Evolutionary conservation across 208 protist species (phyloP), one percentile per base, ranked within the genome.

Genomic region (Trypanosoma lewisi): DNA sequence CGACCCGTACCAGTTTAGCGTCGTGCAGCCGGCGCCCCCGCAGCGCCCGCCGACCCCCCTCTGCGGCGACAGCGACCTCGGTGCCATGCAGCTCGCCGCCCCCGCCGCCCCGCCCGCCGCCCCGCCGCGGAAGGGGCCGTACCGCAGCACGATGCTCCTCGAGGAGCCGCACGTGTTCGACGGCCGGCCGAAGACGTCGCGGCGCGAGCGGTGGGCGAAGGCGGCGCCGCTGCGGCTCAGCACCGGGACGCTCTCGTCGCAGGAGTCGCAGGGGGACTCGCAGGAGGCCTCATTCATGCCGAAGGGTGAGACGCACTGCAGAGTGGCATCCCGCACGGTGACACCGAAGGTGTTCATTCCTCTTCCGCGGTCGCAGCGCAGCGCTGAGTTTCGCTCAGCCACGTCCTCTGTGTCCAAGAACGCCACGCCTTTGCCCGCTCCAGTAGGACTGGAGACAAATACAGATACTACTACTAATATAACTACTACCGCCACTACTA

Each of bases 291-390:
- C 17, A 25, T 17, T 19, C 19, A 23, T 44, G 11, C 36, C 19
- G 8, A 30, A 27, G 37, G 58, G 59, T 11, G 64, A 72, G 2
- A 47, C 47, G 25, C 55, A 33, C 27, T 61, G 34, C 30, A 42
- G 34, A 27, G 30, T 52, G 7, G 47, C 39, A n/a, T 17, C 49
- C 16, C 42, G 65, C 16, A 30, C 27, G 11, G 37, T 30, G 47
- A 56, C 2, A 14, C 39, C 39, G 0, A 64, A 63, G 19, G 41
- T 70, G 34, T 52, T 49, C 8, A 72, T 72, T 23, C 67, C 67
- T 7, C 67, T 64, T 37, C 67, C 67, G 4, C 67, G 67, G n/a
- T 72, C 67, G 11, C 57, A 61, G 31, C 67, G 50, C 6, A 2
- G 9, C 30, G 56, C 36, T 1, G 27, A 54, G 25, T 23, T 27